phyloP scores from a whole-genome alignment of 371 early-diverging fungal genomes.

The Haplosporangium sp. region DNA sequence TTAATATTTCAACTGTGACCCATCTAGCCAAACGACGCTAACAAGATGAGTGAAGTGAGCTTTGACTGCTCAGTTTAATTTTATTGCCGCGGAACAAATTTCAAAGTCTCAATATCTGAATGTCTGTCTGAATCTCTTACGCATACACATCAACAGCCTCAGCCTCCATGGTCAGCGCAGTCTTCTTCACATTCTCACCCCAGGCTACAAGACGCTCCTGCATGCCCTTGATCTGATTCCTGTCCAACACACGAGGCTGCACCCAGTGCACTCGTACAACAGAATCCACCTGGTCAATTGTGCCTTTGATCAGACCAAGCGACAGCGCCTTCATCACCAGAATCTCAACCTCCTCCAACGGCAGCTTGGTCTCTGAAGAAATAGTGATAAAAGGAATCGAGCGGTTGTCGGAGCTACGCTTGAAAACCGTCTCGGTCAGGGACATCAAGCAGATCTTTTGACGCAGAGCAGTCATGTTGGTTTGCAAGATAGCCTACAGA shows the following conservation, averaged over 20 bases:
- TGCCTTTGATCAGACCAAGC: conserved; percentile 91
- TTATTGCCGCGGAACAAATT: not conserved
- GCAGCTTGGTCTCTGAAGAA: conserved; percentile 87
- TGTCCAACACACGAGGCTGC: conserved; percentile 95
- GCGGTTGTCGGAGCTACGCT: conserved; percentile 84
- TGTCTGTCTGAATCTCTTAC: not conserved
- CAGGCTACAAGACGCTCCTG: conserved; percentile 68
- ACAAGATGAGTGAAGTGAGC: no score
- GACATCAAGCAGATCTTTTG: conserved; percentile 98
- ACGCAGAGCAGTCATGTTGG: conserved; percentile 77
- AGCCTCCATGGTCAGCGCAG: conserved; percentile 67
- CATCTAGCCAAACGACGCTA: no score
- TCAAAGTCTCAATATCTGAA: not conserved
- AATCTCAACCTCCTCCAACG: conserved; percentile 93
- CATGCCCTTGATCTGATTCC: conserved; percentile 86
- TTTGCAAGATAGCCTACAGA: conserved; percentile 68
- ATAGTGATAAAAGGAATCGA: conserved; percentile 86
- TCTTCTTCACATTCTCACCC: conserved; percentile 68
- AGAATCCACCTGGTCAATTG: conserved; percentile 95
- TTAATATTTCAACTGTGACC: no score
- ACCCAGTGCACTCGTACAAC: conserved; percentile 94
- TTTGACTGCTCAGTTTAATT: not conserved
- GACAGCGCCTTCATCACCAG: conserved; percentile 97
- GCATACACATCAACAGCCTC: conserved; percentile 62
- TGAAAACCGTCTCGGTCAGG: conserved; percentile 93